phyloP scores from a whole-genome alignment of 129 eudicot genomes.

The Flaveria brownii region DNA sequence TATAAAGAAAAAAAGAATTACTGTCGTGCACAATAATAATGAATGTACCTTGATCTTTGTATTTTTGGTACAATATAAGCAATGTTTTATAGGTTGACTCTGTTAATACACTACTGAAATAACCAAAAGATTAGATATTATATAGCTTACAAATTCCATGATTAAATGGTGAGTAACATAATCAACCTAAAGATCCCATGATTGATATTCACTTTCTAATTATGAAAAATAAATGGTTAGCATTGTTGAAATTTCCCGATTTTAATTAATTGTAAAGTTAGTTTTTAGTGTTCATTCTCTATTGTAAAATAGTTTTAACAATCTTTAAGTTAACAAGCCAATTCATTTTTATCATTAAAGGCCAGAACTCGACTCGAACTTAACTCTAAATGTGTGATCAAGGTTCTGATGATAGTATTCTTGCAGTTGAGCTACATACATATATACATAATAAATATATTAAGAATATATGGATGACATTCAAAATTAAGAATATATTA shows the following conservation, averaged over 20 bases:
- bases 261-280: not conserved
- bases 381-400: no score
- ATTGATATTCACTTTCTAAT: not conserved
- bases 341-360: not conserved
- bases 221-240: not conserved
- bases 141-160: not conserved
- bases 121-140: constrained; percentile 3
- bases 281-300: not conserved
- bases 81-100: no score
- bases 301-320: not conserved
- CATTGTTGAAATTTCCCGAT: not conserved
- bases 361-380: no score
- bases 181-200: not conserved
- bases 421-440: no score
- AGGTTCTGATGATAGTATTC: no score
- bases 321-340: constrained; percentile 14
- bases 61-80: constrained; percentile 66
- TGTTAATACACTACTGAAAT: no score
- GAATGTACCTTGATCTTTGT: constrained; percentile 72
- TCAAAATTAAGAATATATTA: no score
- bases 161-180: no score
- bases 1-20: not conserved
- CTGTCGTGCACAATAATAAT: not conserved
- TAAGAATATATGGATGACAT: no score
- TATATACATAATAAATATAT: no score